Evolutionary conservation across 2,329 filamentous ascomycete genomes (phyloP), one percentile per base, ranked within the genome.

Genomic region (Fusarium nelsonii): DNA sequence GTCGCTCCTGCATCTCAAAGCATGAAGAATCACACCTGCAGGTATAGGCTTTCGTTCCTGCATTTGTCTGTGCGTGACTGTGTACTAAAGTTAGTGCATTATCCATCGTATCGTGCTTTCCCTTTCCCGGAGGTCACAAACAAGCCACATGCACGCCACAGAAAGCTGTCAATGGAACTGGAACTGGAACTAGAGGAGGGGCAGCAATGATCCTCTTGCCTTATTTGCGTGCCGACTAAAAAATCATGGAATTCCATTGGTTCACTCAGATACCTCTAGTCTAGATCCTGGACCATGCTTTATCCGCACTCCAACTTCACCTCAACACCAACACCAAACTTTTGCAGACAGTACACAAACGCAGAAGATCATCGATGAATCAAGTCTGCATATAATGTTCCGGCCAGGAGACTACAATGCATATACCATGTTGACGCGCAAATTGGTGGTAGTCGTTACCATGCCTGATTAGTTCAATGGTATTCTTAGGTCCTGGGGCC

Each of bases 31-130:
- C 41, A 40, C 44, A 46, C 34, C 34, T 63, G 40, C 58, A 63
- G 59, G 48, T 56, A 62, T 58, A 55, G 14, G 14, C 16, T 32
- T 14, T 32, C 33, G 58, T 70, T 68, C 54, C 59, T 70, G 67
- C 37, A 43, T 54, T 51, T 58, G 11, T 10, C 41, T 50, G 30
- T 11, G 30, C 10, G 3, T 30, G 10, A 30, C 10, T 14, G 28
- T 46, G 36, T 63, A 28, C 23, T 6, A 6, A 23, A 16, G 33
- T 4, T 6, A 50, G 33, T 36, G 33, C 26, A 20, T 26, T 18
- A 39, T 16, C 36, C 36, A n/a, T 28, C 20, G 11, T 23, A n/a
- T 45, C 32, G 36, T 69, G 41, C 68, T 46, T 55, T 68, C 39
- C 52, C 60, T 52, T 60, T 57, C 41, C 64, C 65, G 68, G 53